Base-by-base conservation (phyloP, 257 asterid species). In the Mentha longifolia region DNA sequence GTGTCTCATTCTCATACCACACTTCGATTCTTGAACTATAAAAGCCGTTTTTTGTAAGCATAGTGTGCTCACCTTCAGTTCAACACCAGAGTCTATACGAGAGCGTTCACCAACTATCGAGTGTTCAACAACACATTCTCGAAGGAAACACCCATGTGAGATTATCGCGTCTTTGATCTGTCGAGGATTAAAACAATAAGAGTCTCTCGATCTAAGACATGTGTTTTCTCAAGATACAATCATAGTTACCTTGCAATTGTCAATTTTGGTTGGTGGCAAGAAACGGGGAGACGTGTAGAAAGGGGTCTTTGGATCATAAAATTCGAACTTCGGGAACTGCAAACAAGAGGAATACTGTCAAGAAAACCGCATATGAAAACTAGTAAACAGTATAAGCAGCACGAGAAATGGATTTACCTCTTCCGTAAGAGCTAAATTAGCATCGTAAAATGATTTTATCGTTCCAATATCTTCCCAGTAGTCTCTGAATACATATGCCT, bases 391-490 rank as follows among this genome's bases (percentile, higher is more conserved):
- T 55, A 33, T 4, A 11, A 55, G 35, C 20, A 54, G 19, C 58
- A 61, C 19, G 65, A 11, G 1, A 49, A 35, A 30, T 16, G 6
- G 15, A 49, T 43, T 15, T 41, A 91, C 99, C 98, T 91, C 96
- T 58, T 86, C 85, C 0, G 96, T 83, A 22, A 94, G 96, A 70
- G 95, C 96, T 83, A 94, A 80, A 80, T 89, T 91, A 61, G 99
- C 95, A 66, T 94, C 95, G 46, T 89, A 94, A 76, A 94, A 94
- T 19, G 96, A 84, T 88, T 84, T 91, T 51, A 91, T 79, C 11
- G 91, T 91, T 61, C 97, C 97, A 59, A 94, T 91, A 80, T 94
- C 99, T 62, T 94, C 99, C 97, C 99, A 94, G 84, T 91, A 91
- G 87, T 94, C 99, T 76, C 92, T 83, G 78, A 94, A 94, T 47